Conservation (phyloP, 495 filamentous ascomycete genomes). For the Baudoinia panamericana region DNA sequence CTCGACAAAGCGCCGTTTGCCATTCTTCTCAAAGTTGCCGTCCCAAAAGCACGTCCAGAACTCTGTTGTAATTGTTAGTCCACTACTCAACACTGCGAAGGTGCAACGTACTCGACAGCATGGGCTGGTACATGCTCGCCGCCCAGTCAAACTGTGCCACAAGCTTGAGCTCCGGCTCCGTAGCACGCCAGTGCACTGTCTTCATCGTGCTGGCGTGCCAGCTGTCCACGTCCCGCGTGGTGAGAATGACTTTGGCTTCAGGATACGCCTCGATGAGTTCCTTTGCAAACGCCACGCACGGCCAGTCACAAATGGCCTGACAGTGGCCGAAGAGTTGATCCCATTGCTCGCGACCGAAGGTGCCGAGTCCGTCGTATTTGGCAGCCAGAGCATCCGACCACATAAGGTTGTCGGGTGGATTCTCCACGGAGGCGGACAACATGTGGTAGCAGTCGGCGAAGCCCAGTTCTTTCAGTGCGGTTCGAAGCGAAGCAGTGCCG, state of each 20-base stretch:
- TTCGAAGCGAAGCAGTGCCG: constrained; percentile 52
- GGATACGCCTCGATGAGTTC: constrained; percentile 58
- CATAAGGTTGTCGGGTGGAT: constrained; percentile 44
- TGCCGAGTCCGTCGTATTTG: constrained; percentile 48
- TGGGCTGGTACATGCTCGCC: constrained; percentile 27
- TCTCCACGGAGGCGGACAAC: constrained; percentile 50
- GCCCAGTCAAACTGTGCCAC: constrained; percentile 26
- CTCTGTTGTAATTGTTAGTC: constrained; percentile 12
- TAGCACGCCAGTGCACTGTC: constrained; percentile 28
- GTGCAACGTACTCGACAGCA: constrained; percentile 20
- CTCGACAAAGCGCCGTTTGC: constrained; percentile 22
- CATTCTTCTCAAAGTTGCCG: constrained; percentile 27
- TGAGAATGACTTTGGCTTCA: constrained; percentile 55
- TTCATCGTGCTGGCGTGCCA: constrained; percentile 40
- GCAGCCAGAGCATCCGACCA: constrained; percentile 54
- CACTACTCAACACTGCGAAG: neutral
- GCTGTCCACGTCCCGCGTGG: constrained; percentile 46
- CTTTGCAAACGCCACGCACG: constrained; percentile 50
- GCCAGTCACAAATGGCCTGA: constrained; percentile 55
- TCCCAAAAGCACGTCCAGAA: constrained; percentile 26
- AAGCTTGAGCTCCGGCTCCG: constrained; percentile 25
- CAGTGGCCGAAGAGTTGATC: constrained; percentile 54
- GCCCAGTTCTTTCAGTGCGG: constrained; percentile 46
- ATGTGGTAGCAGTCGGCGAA: constrained; percentile 54
- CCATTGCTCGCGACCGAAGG: constrained; percentile 52